Evolutionary conservation across 2,329 filamentous ascomycete species (phyloP), one percentile per base, ranked within the genome.

Genomic region (Pseudocercospora vitis): DNA sequence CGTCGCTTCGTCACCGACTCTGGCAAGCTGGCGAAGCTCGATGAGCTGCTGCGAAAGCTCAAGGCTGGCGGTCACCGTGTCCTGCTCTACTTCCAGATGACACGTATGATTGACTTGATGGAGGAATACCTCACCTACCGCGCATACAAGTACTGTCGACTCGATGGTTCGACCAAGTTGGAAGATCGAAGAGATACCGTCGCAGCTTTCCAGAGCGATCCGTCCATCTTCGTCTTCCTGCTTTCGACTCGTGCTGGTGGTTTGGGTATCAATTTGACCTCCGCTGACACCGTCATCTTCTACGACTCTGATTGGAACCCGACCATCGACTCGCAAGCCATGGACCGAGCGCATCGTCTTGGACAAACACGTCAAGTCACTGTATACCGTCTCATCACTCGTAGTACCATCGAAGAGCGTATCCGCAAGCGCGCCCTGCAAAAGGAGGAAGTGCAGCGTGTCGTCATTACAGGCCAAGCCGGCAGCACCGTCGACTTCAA

Each of bases 231-330:
- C 71, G 89, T 99, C 65, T 99, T 99, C 81, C 78, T 99, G 29
- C 79, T 99, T 33, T 96, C 91, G 16, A 99, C 94, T 0, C 91
- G 94, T 73, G 94, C 94, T 31, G 94, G 94, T 83, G 94, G 94
- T 78, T 81, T 99, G 16, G 94, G 94, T 76, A 99, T 99, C 79
- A 99, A 99, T 69, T 78, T 99, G 63, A 97, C 94, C 4, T 87
- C 89, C 48, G 94, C 94, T 16, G 94, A 99, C 71, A 99, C 94
- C 0, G 94, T 99, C 74, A 97, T 99, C 73, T 99, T 99, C 77
- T 99, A 99, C 80, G 94, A 99, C 71, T 95, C 90, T 8, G 94
- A 99, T 72, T 99, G 94, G 94, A 99, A 99, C 71, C 94, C 94
- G 0, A 97, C 94, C 3, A 97, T 97, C 67, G 94, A 99, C 71